Base-by-base conservation (phyloP, 352 stramenopile species). In the Globisporangium radiosum region DNA sequence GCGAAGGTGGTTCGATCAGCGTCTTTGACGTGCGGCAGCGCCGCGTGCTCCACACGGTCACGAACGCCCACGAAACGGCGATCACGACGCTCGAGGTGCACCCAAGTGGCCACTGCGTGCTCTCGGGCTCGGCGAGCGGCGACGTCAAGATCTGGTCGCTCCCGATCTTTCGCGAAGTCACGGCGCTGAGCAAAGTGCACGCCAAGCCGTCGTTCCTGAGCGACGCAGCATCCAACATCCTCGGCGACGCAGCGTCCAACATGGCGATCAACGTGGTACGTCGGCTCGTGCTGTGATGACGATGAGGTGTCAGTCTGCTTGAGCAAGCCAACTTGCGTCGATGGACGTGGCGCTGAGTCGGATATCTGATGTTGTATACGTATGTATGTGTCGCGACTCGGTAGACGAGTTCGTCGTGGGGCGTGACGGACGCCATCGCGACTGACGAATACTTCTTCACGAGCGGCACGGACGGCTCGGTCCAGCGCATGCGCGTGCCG, bases 71-170 rank as follows among this genome's bases (percentile, higher is more conserved):
- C 49, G 85, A 95, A 63, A 93, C 84, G 7, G 72, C 81, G 7
- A 90, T 95, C 69, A 94, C 84, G 59, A 91, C 78, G 45, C 67
- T 95, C 7, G 81, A 76, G 49, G 47, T 94, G 44, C 86, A 95
- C 39, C 82, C 86, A 25, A 86, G 77, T 38, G 81, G 84, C 5
- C 71, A 85, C n/a, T 95, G 82, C 47, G 69, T 95, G 52, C 71
- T 95, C 7, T 94, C 86, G 14, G 86, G 86, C 7, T 94, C 86
- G 0, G 81, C 86, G 33, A 83, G 80, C 17, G 86, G 86, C 5
- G 86, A 94, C 54, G 72, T 95, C 49, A 95, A 95, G 72, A 92
- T 95, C 53, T 95, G 85, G 85, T 90, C 85, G 13, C 62, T 95
- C 33, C 84, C 85, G 10, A 84, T 93, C 47, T 95, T 95, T 62